phyloP scores from a whole-genome alignment of 192 early-diverging fungal species.

The Pilaira anomala region DNA sequence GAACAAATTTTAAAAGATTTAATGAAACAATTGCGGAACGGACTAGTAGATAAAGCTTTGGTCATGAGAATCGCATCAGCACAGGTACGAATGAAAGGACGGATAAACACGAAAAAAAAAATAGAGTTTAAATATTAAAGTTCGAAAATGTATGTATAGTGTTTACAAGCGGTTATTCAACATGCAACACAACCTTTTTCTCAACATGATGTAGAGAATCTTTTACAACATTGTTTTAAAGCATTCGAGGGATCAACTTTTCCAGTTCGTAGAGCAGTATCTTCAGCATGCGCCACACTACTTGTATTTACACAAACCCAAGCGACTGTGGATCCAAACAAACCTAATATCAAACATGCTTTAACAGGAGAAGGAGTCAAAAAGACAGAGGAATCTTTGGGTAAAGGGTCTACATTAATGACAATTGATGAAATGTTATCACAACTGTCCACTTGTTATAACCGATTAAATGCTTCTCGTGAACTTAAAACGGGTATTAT shows the following conservation, averaged over 20 bases:
- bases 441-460: slow-evolving; percentile 62
- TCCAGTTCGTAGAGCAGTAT: slow-evolving; percentile 43
- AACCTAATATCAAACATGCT: slow-evolving; percentile 33
- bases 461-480: slow-evolving; percentile 55
- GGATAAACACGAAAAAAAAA: background rate
- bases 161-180: slow-evolving; percentile 35
- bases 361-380: slow-evolving; percentile 12
- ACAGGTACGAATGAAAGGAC: slow-evolving; percentile 48
- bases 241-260: slow-evolving; percentile 50
- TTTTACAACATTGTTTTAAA: slow-evolving; percentile 47
- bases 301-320: slow-evolving; percentile 52
- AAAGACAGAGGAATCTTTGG: slow-evolving; percentile 5
- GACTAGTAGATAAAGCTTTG: slow-evolving; percentile 69
- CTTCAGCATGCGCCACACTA: slow-evolving; percentile 50
- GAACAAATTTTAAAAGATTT: slow-evolving; percentile 75
- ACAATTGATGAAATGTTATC: slow-evolving; percentile 67
- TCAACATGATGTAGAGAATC: slow-evolving; percentile 52
- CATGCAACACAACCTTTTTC: slow-evolving; percentile 39
- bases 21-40: slow-evolving; percentile 57
- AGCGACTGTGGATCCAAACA: slow-evolving; percentile 30
- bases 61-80: slow-evolving; percentile 60
- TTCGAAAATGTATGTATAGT: slow-evolving; percentile 12
- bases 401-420: slow-evolving; percentile 29
- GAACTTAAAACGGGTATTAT: slow-evolving; percentile 76
- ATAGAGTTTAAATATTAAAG: background rate